Evolutionary conservation across 2,329 filamentous ascomycete genomes (phyloP).

Genomic region (Rachicladosporium sp.): DNA sequence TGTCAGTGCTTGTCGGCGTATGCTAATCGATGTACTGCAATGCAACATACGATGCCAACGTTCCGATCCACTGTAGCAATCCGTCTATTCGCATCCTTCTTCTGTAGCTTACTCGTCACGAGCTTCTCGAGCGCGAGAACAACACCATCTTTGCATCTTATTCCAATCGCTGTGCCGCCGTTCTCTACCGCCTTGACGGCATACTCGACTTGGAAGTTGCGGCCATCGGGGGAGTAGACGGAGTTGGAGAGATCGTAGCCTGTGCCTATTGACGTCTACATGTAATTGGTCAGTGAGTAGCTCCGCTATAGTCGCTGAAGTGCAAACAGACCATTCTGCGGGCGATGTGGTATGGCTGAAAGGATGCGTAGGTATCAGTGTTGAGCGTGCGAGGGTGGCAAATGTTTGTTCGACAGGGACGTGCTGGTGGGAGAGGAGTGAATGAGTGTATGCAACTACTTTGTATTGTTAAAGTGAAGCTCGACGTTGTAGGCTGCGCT

Average conservation of each 20-base stretch:
- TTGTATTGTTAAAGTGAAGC: no score
- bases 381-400: no score
- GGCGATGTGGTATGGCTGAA: no score
- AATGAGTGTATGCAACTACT: no score
- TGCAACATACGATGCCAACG: slow-evolving; percentile 66
- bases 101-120: slow-evolving; percentile 86
- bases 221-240: slow-evolving; percentile 96
- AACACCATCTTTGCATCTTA: slow-evolving; percentile 93
- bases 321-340: no score
- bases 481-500: no score
- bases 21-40: neutral
- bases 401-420: no score
- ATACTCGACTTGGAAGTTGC: slow-evolving; percentile 98
- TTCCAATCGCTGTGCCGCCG: slow-evolving; percentile 88
- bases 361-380: no score
- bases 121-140: slow-evolving; percentile 96
- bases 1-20: neutral
- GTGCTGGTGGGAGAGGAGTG: no score
- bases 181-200: slow-evolving; percentile 98
- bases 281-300: no score
- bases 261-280: slow-evolving; percentile 95
- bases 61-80: slow-evolving; percentile 92
- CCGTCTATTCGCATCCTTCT: slow-evolving; percentile 89
- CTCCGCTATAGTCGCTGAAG: no score
- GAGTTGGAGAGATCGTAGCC: slow-evolving; percentile 99